Base-by-base conservation (phyloP, 129 eudicot species). In the Flaveria robusta region DNA sequence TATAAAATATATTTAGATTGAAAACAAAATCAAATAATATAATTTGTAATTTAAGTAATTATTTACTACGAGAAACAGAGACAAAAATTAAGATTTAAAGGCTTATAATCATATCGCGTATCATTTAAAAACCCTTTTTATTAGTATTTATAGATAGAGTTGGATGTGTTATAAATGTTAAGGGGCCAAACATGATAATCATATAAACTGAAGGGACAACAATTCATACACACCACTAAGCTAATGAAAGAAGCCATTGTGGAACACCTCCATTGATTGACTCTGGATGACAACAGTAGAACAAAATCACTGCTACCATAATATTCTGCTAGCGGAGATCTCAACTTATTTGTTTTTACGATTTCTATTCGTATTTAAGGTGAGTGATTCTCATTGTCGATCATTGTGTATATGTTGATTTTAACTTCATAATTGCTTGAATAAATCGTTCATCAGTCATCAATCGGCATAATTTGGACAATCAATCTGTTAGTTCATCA, bases 161-260 rank as follows among this genome's bases (percentile, higher is more conserved):
- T 12, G 18, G 3, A 11, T 18, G 54, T 7, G 11, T 13, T 27
- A 27, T 12, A 11, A 9, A 71, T 5, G n/a, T 13, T 27, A 18
- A 23, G 64, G 79, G 54, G 8, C 43, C 50, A 65, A 47, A 47
- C 49, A 11, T 41, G 54, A 5, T 24, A 31, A 18, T 14, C 5
- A 8, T 9, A 22, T 18, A 29, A 46, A 75, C 11, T 31, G 65
- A 5, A 75, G 26, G 80, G 52, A 46, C 79, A 29, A 75, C 1
- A 18, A 50, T 10, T 16, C 23, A 8, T 22, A 37, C 22, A 76
- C 52, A 37, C 64, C 22, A 37, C 58, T 7, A 24, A 67, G 12
- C 74, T 10, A 63, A 67, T 23, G 81, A 54, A 56, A 77, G 81
- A 66, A 77, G 54, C 81, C 72, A 47, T 65, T 19, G 67, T n/a